Conservation (phyloP, 352 stramenopile species). For the Peronospora farinosa region DNA sequence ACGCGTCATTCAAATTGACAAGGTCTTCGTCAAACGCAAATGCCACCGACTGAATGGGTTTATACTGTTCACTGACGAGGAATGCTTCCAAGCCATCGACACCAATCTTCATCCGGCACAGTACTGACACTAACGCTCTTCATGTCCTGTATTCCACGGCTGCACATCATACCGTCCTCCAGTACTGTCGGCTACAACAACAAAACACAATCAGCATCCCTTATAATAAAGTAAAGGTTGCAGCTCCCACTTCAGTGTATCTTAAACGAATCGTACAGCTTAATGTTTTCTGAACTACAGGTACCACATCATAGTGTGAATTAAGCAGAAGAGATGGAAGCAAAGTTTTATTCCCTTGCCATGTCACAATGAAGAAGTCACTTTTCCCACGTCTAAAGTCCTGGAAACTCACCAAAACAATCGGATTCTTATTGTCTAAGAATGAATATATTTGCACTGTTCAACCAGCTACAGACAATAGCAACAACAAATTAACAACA, state of each 20-base stretch:
- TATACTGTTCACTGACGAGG: conserved; percentile 81
- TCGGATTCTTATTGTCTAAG: conserved; percentile 77
- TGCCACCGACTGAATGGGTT: conserved; percentile 71
- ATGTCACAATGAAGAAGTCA: conserved; percentile 40
- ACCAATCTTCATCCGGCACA: conserved; percentile 90
- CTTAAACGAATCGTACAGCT: too few species aligned
- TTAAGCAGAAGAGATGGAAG: conserved; percentile 91
- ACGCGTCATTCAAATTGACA: too few species aligned
- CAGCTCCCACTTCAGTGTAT: too few species aligned
- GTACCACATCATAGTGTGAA: conserved; percentile 96
- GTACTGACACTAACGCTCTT: too few species aligned
- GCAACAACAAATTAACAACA: not conserved
- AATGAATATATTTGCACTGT: conserved; percentile 48
- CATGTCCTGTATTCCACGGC: conserved; percentile 93
- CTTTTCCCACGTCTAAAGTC: too few species aligned
- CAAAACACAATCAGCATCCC: too few species aligned
- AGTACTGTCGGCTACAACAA: conserved; percentile 70
- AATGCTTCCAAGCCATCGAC: conserved; percentile 89
- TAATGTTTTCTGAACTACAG: conserved; percentile 78
- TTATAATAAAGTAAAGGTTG: too few species aligned
- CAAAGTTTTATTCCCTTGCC: conserved; percentile 75
- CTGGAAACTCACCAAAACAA: conserved; percentile 75
- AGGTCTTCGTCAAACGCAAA: conserved; percentile 94
- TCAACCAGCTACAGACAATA: conserved; percentile 29
- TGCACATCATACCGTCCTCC: conserved; percentile 90